Base-by-base conservation (phyloP, 345 rosid species). In the Camelina hispida region DNA sequence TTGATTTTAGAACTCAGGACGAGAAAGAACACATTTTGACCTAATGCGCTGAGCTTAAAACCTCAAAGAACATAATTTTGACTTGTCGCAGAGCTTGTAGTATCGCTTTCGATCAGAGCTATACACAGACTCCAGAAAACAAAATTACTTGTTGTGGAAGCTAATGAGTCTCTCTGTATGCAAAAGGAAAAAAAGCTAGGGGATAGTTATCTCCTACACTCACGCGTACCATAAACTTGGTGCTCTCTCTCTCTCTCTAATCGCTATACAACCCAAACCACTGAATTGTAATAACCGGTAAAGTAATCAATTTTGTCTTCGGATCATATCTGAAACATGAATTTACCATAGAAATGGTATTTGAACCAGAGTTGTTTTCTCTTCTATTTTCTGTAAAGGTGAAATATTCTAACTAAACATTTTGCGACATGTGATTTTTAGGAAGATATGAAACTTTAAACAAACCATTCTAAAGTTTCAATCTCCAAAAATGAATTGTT, bases 111-210 rank as follows among this genome's bases (percentile, higher is more conserved):
- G 10, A 37, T 43, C 62, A 53, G 18, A 48, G 53, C 69, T 44
- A 10, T 13, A 13, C 32, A 51, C 7, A 25, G 62, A 73, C 35
- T 18, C 11, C 9, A 44, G 28, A 25, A 14, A 15, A 23, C 16
- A 10, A 64, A 58, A 2, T 74, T 47, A 50, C 73, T 74, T 74
- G 73, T 74, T 58, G 44, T 37, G n/a, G 47, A 60, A 60, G 64
- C 64, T 35, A 58, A 17, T 17, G 47, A 37, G 10, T 28, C 38
- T 56, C 28, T 25, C 28, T 25, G 28, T 25, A 30, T 56, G 40
- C 30, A 18, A 60, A 35, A 35, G 46, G 10, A 11, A 34, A 18
- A 17, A 15, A 18, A 37, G 28, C 47, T 1, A 59, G 10, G 9
- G n/a, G 5, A 4, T 60, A 60, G 46, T 11, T 60, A 60, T 60